Percentiles rank a stretch among this genome's conserved stretches.
Evolutionary conservation across 139 green algal genomes (phyloP).

Genomic region (Limnomonas spitsbergensis): DNA sequence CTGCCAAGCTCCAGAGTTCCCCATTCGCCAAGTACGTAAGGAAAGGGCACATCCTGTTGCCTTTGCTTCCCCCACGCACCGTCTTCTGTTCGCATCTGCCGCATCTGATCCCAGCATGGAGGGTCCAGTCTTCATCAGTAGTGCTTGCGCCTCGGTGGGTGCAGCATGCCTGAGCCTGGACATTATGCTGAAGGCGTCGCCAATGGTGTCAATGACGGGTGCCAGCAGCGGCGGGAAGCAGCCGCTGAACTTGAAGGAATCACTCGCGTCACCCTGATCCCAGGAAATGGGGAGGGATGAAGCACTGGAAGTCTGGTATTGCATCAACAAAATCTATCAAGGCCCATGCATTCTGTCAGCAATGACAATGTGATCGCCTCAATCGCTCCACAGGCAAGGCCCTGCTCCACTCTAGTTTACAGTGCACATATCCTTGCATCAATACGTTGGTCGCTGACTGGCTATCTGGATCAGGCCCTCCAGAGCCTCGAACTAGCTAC

Average conservation of each 20-base stretch:
- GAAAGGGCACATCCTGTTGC: neutral
- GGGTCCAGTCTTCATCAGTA: neutral
- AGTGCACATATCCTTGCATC: neutral
- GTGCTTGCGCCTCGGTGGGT: neutral
- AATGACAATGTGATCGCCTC: no score
- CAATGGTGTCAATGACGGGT: conserved; percentile 50
- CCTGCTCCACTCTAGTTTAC: neutral
- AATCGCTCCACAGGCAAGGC: no score
- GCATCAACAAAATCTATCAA: neutral
- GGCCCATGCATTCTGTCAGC: no score
- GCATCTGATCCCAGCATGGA: conserved; percentile 54
- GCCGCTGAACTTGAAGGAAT: conserved; percentile 82
- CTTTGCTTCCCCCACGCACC: no score
- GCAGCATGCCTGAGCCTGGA: conserved; percentile 33
- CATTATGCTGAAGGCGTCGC: conserved; percentile 33
- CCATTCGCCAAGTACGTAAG: neutral
- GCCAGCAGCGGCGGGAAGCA: conserved; percentile 72
- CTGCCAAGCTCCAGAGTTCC: neutral
- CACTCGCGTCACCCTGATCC: conserved; percentile 65
- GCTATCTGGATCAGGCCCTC: no score
- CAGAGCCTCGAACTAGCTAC: no score
- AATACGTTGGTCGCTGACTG: no score
- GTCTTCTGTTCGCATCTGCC: conserved; percentile 61
- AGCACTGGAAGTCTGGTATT: neutral
- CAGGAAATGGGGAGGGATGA: neutral